Evolutionary conservation across 371 early-diverging fungal genomes (phyloP), one percentile per base, ranked within the genome.

Genomic region (Syncephalis fuscata): DNA sequence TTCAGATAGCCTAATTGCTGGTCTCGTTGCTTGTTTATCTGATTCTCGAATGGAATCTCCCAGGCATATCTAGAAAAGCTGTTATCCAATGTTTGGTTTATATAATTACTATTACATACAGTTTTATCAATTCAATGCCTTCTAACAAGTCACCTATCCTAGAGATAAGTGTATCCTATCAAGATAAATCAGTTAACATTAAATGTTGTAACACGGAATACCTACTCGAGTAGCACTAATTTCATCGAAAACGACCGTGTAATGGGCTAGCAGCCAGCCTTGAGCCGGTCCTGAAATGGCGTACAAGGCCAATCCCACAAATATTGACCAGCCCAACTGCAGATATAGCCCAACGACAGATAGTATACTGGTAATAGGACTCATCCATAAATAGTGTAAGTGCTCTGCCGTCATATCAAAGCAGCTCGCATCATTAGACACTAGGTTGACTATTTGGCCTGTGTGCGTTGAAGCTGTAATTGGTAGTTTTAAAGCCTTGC

Each of bases 221-320:
- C 32, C 11, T 32, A 32, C 32, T 32, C 32, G 32, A 32, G 11
- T 11, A 7, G 4, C 32, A 32, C 32, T 32, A 32, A 32, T 11
- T 32, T 4, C 32, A 4, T 32, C 32, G 32, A 4, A 32, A 7
- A 32, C 11, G 7, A 7, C 11, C 32, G 11, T 32, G 32, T 32
- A 32, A 7, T 32, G 32, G 7, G 4, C 32, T 7, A 32, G 32
- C 7, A 32, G 32, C 7, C 4, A 32, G 32, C 32, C 32, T 42
- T 65, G 60, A 15, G 67, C 40, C 14, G 63, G 59, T 48, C 63
- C 48, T 9, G 63, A 44, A 20, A 66, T 16, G 4, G 61, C 54
- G 67, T 78, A 73, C 25, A 73, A 65, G 16, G 63, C 60, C 19
- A 78, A 62, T 8, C 81, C 81, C 2, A 72, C 70, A 50, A 78